A percentile compares a stretch with the other conserved stretches of the same genome.
Conservation (phyloP, 2,329 filamentous ascomycete species). For the Aspergillus sp. region DNA sequence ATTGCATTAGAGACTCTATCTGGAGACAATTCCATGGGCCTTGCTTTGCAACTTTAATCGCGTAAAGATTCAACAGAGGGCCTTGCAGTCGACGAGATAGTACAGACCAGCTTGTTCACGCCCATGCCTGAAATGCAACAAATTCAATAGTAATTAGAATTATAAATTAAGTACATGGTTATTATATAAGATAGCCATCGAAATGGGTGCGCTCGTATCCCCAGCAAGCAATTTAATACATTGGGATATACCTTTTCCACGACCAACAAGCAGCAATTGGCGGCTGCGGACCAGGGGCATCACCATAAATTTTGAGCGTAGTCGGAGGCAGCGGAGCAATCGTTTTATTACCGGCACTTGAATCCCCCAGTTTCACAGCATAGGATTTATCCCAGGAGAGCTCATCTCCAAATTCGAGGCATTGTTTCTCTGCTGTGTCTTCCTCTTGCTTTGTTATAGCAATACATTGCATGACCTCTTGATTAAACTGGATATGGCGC, state of each 20-base stretch:
- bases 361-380: conserved; percentile 73
- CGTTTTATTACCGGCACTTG: conserved; percentile 69
- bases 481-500: conserved; percentile 93
- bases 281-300: conserved; percentile 63
- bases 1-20: too few species aligned
- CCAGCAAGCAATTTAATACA: conserved; percentile 36
- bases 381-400: conserved; percentile 75
- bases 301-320: conserved; percentile 78
- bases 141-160: too few species aligned
- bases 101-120: too few species aligned
- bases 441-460: conserved; percentile 68
- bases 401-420: conserved; percentile 48
- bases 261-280: conserved; percentile 32
- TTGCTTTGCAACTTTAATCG: too few species aligned
- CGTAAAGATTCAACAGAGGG: too few species aligned
- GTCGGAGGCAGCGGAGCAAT: conserved; percentile 87
- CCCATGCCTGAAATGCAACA: too few species aligned
- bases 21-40: too few species aligned
- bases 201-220: conserved; percentile 37
- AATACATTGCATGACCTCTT: conserved; percentile 93
- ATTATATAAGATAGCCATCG: too few species aligned
- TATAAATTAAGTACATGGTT: too few species aligned
- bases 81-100: too few species aligned
- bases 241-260: conserved; percentile 41
- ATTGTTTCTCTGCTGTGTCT: conserved; percentile 46